Percentiles rank a stretch among this genome's conserved stretches.
Evolutionary conservation across 106 monocot genomes (phyloP).

Genomic region (Dendrobium huoshanense): DNA sequence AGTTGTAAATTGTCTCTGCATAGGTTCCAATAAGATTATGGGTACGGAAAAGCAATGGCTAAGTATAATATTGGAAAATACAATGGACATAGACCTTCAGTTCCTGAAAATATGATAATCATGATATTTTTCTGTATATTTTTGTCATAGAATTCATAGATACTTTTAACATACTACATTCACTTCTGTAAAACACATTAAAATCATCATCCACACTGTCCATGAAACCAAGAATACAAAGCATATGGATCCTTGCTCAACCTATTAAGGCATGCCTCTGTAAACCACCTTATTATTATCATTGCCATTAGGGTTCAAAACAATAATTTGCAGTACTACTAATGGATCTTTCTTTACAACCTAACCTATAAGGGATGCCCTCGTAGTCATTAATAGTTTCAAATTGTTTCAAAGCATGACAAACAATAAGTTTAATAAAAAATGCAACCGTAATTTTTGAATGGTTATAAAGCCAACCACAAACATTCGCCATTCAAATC

Average conservation of each 20-base stretch:
- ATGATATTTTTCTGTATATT: background rate
- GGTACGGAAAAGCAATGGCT: background rate
- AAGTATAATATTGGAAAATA: background rate
- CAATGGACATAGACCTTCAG: background rate
- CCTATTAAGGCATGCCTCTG: background rate
- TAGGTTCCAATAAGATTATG: background rate
- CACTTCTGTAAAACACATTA: background rate
- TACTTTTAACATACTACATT: background rate
- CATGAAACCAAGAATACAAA: too few species aligned
- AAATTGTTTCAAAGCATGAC: background rate
- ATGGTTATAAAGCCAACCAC: background rate
- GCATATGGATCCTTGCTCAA: too few species aligned
- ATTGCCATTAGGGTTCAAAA: background rate
- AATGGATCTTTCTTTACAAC: background rate
- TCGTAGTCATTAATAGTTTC: background rate
- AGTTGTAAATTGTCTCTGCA: conserved; percentile 92
- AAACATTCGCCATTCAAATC: too few species aligned
- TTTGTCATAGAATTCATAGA: background rate
- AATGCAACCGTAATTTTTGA: background rate
- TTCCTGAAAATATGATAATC: background rate
- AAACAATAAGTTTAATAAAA: background rate
- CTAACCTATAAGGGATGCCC: background rate
- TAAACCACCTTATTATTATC: background rate
- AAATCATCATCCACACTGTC: too few species aligned
- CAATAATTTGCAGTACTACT: background rate